Conservation (phyloP, 495 filamentous ascomycete genomes). For the Amniculicola lignicola region DNA sequence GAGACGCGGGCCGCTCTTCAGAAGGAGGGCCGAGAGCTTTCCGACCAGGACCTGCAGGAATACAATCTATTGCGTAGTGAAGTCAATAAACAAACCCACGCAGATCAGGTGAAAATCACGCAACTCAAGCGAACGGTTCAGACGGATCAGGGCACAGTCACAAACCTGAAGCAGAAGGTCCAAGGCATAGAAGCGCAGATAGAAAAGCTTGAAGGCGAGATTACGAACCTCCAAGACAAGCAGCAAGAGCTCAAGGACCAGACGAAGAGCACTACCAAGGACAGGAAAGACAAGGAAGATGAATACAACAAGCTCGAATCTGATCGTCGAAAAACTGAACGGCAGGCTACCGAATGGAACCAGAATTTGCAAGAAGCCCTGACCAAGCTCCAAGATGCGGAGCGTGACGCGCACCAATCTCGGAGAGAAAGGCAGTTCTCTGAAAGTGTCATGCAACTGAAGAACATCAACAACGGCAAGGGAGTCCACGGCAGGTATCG, state of each 20-base stretch:
- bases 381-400: constrained; percentile 73
- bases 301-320: constrained; percentile 77
- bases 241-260: constrained; percentile 56
- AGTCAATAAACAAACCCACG: constrained; percentile 77
- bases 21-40: constrained; percentile 81
- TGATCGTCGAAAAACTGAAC: constrained; percentile 72
- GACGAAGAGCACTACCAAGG: constrained; percentile 64
- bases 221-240: constrained; percentile 64
- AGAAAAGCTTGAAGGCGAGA: constrained; percentile 69
- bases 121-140: constrained; percentile 79
- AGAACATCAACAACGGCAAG: constrained; percentile 78
- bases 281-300: constrained; percentile 88
- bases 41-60: constrained; percentile 81
- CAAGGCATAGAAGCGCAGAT: constrained; percentile 70
- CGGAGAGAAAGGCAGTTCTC: constrained; percentile 73
- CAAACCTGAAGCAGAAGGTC: constrained; percentile 80
- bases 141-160: constrained; percentile 84
- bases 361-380: constrained; percentile 83
- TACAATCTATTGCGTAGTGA: constrained; percentile 83
- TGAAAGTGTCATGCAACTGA: constrained; percentile 78
- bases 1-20: constrained; percentile 79
- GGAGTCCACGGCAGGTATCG: constrained; percentile 87
- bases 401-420: constrained; percentile 76
- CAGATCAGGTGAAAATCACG: constrained; percentile 78
- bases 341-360: constrained; percentile 80